Evolutionary conservation across 1,139 yeast species (phyloP).

Genomic region (Kluyveromyces sp.): DNA sequence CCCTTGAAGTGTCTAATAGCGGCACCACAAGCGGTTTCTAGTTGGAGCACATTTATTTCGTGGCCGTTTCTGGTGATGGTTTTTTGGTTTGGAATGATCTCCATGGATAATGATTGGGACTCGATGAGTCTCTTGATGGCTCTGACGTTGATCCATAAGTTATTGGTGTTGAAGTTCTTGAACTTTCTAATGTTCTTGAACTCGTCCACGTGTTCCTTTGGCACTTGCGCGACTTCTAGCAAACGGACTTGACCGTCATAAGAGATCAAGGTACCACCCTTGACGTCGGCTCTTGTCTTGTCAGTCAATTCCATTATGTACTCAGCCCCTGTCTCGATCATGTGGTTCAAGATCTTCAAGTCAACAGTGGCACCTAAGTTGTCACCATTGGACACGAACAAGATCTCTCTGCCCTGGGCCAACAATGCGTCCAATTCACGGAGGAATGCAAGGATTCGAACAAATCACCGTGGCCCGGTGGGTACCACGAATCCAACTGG

Average conservation of each 20-base stretch:
- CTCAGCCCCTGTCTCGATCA: constrained; percentile 86
- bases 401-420: constrained; percentile 88
- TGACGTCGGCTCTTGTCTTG: constrained; percentile 97
- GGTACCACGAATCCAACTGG: constrained; percentile 85
- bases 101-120: constrained; percentile 73
- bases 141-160: constrained; percentile 91
- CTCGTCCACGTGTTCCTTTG: constrained; percentile 97
- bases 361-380: constrained; percentile 98
- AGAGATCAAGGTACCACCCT: constrained; percentile 97
- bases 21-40: constrained; percentile 99
- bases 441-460: constrained; percentile 84
- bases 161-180: constrained; percentile 96
- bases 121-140: constrained; percentile 92
- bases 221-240: constrained; percentile 97
- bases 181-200: constrained; percentile 96
- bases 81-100: constrained; percentile 92
- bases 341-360: constrained; percentile 80
- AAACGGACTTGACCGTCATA: constrained; percentile 93
- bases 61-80: constrained; percentile 66
- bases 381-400: constrained; percentile 96
- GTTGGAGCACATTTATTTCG: constrained; percentile 82
- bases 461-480: constrained; percentile 98
- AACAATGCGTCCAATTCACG: constrained; percentile 82
- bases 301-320: constrained; percentile 97
- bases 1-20: constrained; percentile 93